Evolutionary conservation across 2,329 filamentous ascomycete genomes (phyloP).

Genomic region (Trichophyton verrucosum): DNA sequence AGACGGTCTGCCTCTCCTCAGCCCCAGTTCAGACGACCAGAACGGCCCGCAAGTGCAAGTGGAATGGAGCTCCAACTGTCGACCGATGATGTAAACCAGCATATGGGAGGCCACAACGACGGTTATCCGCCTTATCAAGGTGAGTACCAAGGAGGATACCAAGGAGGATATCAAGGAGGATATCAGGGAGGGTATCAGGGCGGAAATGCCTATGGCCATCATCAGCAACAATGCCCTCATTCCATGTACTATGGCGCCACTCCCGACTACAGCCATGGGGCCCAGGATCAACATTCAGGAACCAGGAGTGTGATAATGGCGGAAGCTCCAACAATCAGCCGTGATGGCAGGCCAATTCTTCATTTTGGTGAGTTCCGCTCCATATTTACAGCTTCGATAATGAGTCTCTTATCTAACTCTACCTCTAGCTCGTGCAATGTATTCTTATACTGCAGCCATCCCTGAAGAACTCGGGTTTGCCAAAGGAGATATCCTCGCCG

Average conservation of each 20-base stretch:
- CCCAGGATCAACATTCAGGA: constrained; percentile 40
- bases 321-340: constrained; percentile 55
- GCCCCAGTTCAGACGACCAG: constrained; percentile 39
- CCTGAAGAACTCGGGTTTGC: constrained; percentile 85
- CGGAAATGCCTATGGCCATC: background rate
- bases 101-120: constrained; percentile 33
- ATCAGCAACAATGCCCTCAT: constrained; percentile 39
- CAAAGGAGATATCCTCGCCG: constrained; percentile 83
- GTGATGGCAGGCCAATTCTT: constrained; percentile 74
- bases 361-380: constrained; percentile 68
- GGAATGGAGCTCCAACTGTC: constrained; percentile 59
- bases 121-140: constrained; percentile 21
- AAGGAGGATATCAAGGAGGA: background rate
- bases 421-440: constrained; percentile 72
- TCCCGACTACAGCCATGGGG: constrained; percentile 27
- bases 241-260: constrained; percentile 39
- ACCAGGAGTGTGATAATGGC: constrained; percentile 76
- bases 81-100: constrained; percentile 42
- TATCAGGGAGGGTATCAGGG: background rate
- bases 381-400: background rate
- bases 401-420: constrained; percentile 5
- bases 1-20: constrained; percentile 41
- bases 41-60: constrained; percentile 37
- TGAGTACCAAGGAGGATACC: constrained; percentile 6
- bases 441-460: constrained; percentile 87